Base-by-base conservation (phyloP, 192 early-diverging fungal genomes). In the Entomortierella lignicola region DNA sequence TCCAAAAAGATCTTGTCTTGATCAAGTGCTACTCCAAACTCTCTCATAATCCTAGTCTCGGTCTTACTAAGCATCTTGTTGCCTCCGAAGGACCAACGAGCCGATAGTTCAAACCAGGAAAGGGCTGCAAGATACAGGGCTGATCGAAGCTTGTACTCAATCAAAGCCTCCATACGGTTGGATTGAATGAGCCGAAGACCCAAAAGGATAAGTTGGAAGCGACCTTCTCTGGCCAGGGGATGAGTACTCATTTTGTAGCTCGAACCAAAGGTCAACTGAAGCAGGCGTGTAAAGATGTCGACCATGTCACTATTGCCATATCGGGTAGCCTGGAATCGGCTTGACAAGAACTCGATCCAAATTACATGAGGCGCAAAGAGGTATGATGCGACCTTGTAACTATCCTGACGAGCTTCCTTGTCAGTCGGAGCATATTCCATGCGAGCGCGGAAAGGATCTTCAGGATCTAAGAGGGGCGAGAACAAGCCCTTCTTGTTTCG, bases 361-460 rank as follows among this genome's bases (percentile, higher is more conserved):
- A 85, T 92, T 21, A 86, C 68, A 69, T 99, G 98, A 15, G 95
- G 92, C 0, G 84, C 80, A 63, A 93, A 87, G 29, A 89, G 80
- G 34, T 80, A 86, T 18, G 84, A 90, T 20, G 89, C 94, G 18
- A 80, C 75, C 52, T 84, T 83, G 47, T 89, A 85, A 21, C 83
- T 90, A 53, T 84, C 90, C 55, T 88, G 82, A 17, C 89, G 87
- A 5, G 86, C 89, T 2, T 88, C 89, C 77, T 96, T 94, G 81
- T 93, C 93, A 2, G 95, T 94, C 8, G 96, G 94, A 26, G 94
- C 88, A 75, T 99, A 98, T 26, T 92, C 92, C 94, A 99, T 97
- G 68, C 92, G 93, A 69, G 83, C 88, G 48, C 90, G 90, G 85
- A 98, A 99, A 15, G 96, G 94, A 72, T 94, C 90, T 47, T 81